Base-by-base conservation (phyloP, 768 basidiomycete species). In the Tylopilus cervinicoccineus region DNA sequence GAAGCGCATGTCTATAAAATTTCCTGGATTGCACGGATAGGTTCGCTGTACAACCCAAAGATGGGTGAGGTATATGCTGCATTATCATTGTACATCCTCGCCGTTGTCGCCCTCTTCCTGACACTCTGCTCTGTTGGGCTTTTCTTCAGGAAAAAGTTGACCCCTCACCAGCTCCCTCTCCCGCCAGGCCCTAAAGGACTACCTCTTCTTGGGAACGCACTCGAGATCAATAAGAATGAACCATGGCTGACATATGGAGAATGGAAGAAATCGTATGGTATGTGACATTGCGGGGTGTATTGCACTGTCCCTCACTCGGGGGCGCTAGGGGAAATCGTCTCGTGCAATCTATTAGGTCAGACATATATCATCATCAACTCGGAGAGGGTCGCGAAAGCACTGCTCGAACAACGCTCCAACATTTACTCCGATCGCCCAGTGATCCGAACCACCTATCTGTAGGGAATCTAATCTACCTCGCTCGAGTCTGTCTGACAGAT, bases 171-270 rank as follows among this genome's bases (percentile, higher is more conserved):
- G 13, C 50, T 61, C 22, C 43, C 64, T 28, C 52, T 57, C 5
- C 66, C 66, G 19, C 66, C 66, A 2, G 66, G 66, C 24, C 68
- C 67, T 2, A 57, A 53, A 34, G 62, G 59, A 7, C 43, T 63
- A 4, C 67, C 65, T 4, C 23, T 62, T 16, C 38, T 67, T 31
- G 67, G 67, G 11, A 62, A 50, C 26, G 50, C 56, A 22, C 48
- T 60, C 38, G 52, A 61, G 34, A 53, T 68, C 20, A 61, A 63
- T 23, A 53, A 50, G 17, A 29, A 32, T 9, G 51, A 54, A 14
- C 65, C 66, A 11, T 70, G 68, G 69, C 17, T 68, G 40, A 63
- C 65, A 0, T 71, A 62, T 26, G 27, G 38, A 20, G 57, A 64
- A 22, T 71, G 70, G 70, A 57, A 57, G 29, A 51, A 57, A 39